A percentile compares a stretch with the other conserved stretches of the same genome.
These are phyloP conservation scores for Metarhizium brunneum DNA, from an alignment of 2,329 filamentous ascomycete genomes.

Conservation along the genomic window DNA sequence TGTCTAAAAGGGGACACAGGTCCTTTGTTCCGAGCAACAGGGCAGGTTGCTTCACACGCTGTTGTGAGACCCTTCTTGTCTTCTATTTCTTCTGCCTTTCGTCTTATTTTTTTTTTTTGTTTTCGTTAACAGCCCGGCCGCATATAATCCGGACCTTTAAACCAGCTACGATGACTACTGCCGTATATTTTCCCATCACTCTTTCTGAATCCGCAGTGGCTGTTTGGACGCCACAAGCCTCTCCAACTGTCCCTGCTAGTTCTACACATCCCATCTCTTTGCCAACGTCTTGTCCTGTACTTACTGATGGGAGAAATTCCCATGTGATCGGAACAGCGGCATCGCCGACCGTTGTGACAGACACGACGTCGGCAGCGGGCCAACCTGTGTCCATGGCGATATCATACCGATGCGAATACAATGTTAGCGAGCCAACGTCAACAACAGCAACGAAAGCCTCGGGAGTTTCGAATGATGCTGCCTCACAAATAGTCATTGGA, in stretches of 20 bases:
- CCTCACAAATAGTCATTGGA: background rate
- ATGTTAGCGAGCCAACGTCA: background rate
- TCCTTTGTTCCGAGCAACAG: background rate
- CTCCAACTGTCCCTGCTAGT: background rate
- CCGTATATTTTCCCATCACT: background rate
- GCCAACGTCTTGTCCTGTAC: background rate
- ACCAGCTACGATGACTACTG: background rate
- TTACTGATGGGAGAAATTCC: background rate
- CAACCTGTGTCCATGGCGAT: background rate
- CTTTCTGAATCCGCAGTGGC: background rate
- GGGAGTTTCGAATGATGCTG: background rate
- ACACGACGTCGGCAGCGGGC: background rate
- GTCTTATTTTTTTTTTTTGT: background rate
- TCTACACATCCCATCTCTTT: background rate
- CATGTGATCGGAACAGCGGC: background rate
- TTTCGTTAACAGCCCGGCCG: background rate
- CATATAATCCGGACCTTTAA: background rate
- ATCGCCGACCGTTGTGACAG: background rate
- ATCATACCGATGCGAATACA: background rate
- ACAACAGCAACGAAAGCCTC: background rate
- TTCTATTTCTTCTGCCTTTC: background rate
- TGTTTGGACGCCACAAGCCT: background rate
- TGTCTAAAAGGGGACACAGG: background rate
- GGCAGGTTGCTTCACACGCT: too few species aligned
- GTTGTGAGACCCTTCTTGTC: background rate